Percentiles rank a stretch among this genome's conserved stretches.
phyloP scores from a whole-genome alignment of 805 yeast species.

The Hanseniaspora lachancei region DNA sequence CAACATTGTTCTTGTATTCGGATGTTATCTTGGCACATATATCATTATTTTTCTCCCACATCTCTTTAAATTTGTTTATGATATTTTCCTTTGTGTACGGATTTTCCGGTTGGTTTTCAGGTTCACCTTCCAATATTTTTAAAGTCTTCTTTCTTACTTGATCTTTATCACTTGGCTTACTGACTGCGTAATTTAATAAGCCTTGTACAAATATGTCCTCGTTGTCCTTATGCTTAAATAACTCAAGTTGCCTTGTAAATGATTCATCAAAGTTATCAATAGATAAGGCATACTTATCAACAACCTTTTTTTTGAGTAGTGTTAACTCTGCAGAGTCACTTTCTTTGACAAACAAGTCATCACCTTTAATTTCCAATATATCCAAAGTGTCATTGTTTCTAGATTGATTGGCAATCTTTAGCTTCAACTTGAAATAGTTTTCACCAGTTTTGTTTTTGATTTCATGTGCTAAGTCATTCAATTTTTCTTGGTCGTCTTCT shows the following conservation, averaged over 20 bases:
- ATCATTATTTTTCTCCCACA: background rate
- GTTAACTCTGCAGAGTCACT: background rate
- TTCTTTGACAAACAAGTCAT: background rate
- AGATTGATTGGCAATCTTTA: background rate
- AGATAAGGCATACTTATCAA: background rate
- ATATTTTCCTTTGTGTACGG: background rate
- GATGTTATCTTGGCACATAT: background rate
- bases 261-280: background rate
- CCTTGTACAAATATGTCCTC: background rate
- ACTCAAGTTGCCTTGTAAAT: background rate
- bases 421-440: slow-evolving; percentile 1
- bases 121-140: slow-evolving; percentile 7
- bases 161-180: background rate
- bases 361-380: background rate
- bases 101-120: background rate
- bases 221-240: background rate
- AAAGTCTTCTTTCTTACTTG: background rate
- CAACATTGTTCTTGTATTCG: background rate
- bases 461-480: background rate
- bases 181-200: background rate
- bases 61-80: slow-evolving; percentile 3
- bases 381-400: background rate
- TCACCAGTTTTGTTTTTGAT: background rate
- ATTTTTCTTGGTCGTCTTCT: background rate
- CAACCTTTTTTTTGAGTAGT: background rate